A percentile compares a stretch with the other conserved stretches of the same genome.
Conservation (phyloP, 257 asterid genomes). For the Solanum medicagineum region DNA sequence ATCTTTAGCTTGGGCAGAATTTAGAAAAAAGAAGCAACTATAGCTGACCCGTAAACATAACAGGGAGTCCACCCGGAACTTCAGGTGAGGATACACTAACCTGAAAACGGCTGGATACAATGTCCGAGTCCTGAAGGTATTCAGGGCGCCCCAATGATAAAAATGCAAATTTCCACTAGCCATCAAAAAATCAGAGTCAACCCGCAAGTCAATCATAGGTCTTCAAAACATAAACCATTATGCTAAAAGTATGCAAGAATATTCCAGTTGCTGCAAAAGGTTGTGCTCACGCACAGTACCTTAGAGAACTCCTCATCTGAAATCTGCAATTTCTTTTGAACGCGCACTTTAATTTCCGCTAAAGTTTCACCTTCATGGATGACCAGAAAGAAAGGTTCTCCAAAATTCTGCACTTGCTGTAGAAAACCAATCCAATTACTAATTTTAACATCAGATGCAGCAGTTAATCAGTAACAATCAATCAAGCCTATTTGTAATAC, state of each 20-base stretch:
- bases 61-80: background rate
- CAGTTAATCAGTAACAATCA: background rate
- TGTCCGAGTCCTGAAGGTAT: conserved; percentile 81
- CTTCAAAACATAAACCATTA: background rate
- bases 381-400: conserved; percentile 90
- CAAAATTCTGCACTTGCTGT: conserved; percentile 93
- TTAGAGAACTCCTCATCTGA: conserved; percentile 83
- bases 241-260: background rate
- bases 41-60: background rate
- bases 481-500: conserved; percentile 21
- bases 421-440: background rate
- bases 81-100: conserved; percentile 21
- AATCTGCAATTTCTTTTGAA: conserved; percentile 83
- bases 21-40: background rate
- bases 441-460: background rate
- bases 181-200: conserved; percentile 5
- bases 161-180: conserved; percentile 93
- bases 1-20: background rate
- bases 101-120: conserved; percentile 80
- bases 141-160: conserved; percentile 91
- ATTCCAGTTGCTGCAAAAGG: background rate
- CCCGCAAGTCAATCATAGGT: background rate
- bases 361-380: conserved; percentile 87
- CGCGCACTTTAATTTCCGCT: conserved; percentile 66
- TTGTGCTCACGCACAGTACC: conserved; percentile 20